These are phyloP conservation scores for Xylariaceae sp. DNA, from an alignment of 2,329 filamentous ascomycete genomes.

Conservation along the genomic window DNA sequence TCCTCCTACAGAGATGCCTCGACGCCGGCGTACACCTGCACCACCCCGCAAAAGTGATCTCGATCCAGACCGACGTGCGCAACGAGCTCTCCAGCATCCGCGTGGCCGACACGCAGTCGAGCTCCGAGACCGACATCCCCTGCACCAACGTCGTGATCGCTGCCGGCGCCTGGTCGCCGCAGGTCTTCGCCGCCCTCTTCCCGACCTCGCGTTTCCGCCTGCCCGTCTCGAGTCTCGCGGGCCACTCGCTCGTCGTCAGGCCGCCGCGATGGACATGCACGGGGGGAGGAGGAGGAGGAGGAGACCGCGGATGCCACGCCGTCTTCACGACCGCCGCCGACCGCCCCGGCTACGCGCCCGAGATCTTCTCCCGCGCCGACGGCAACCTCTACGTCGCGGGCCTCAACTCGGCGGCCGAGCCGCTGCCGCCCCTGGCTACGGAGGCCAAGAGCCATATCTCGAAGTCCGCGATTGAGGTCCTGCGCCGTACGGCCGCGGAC, in stretches of 20 bases:
- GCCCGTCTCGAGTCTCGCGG: slow-evolving; percentile 65
- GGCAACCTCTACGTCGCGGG: slow-evolving; percentile 76
- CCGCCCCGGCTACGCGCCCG: slow-evolving; percentile 70
- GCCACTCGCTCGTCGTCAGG: slow-evolving; percentile 70
- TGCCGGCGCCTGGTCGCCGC: slow-evolving; percentile 71
- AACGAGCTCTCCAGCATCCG: slow-evolving; percentile 56
- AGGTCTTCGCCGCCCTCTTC: slow-evolving; percentile 68
- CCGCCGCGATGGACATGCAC: slow-evolving; percentile 54
- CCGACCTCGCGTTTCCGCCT: slow-evolving; percentile 54
- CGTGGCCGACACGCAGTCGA: slow-evolving; percentile 48
- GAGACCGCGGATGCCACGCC: slow-evolving; percentile 61
- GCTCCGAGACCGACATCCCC: slow-evolving; percentile 55
- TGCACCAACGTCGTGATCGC: slow-evolving; percentile 69
- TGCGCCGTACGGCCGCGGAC: slow-evolving; percentile 51
- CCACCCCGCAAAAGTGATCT: slow-evolving; percentile 61
- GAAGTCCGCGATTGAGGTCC: slow-evolving; percentile 47
- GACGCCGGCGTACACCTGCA: slow-evolving; percentile 66
- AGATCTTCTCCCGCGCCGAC: slow-evolving; percentile 68
- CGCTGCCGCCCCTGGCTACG: slow-evolving; percentile 60
- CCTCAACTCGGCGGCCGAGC: slow-evolving; percentile 63
- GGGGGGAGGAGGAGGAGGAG: slow-evolving; percentile 46
- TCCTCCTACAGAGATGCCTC: slow-evolving; percentile 61
- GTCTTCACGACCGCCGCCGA: slow-evolving; percentile 63
- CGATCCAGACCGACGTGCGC: slow-evolving; percentile 52
- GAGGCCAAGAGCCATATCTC: slow-evolving; percentile 48